Percentiles rank a stretch among this genome's conserved stretches.
Evolutionary conservation across 495 filamentous ascomycete genomes (phyloP).

Genomic region (Pseudotulostoma volvatum): DNA sequence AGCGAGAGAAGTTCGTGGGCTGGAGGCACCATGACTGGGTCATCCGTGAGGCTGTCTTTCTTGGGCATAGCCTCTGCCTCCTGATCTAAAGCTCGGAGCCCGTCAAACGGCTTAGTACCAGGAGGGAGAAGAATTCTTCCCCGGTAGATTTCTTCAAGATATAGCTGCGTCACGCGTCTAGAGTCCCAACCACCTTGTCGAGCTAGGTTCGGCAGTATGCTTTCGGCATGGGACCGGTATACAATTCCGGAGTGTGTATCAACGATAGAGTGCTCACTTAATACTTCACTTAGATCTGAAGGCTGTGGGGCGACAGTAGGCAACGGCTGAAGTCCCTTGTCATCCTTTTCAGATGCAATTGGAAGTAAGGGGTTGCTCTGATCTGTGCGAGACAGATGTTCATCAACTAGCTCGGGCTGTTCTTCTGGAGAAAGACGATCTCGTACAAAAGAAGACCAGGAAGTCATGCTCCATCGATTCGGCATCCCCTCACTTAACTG

Average conservation of each 20-base stretch:
- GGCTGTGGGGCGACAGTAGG: constrained; percentile 19
- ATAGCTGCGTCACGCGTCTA: constrained; percentile 35
- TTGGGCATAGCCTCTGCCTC: neutral
- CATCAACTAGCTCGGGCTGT: constrained; percentile 19
- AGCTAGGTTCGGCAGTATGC: constrained; percentile 33
- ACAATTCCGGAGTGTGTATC: neutral
- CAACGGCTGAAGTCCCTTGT: constrained; percentile 17
- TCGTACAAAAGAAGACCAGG: constrained; percentile 34
- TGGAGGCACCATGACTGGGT: constrained; percentile 21
- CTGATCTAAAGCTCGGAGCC: neutral
- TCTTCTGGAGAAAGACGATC: constrained; percentile 28
- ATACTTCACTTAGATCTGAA: constrained; percentile 1
- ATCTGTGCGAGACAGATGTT: constrained; percentile 11
- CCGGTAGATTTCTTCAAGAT: constrained; percentile 33
- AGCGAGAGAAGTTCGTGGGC: constrained; percentile 9
- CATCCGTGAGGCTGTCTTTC: constrained; percentile 19
- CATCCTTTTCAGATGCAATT: constrained; percentile 9
- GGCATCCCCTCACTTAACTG: constrained; percentile 11
- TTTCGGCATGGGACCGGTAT: constrained; percentile 11
- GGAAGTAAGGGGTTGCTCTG: constrained; percentile 5
- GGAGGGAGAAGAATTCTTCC: constrained; percentile 15
- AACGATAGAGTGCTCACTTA: neutral
- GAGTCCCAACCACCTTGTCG: constrained; percentile 38
- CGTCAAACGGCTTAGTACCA: constrained; percentile 1
- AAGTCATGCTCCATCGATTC: constrained; percentile 35